A percentile compares a stretch with the other conserved stretches of the same genome.
These are phyloP conservation scores for Smittium culicis DNA, from an alignment of 371 early-diverging fungal species.

Conservation along the genomic window DNA sequence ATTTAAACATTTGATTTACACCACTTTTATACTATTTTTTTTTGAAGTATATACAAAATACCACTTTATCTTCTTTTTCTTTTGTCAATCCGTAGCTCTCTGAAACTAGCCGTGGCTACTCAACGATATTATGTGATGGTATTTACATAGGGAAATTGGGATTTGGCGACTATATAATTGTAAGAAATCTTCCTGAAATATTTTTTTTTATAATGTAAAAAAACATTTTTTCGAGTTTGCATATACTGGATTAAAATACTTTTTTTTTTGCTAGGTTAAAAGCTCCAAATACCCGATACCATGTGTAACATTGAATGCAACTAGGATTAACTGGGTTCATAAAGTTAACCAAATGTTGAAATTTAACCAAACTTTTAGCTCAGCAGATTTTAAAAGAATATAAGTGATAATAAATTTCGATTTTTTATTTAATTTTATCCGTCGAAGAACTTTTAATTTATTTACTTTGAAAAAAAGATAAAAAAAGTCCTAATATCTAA, in stretches of 20 bases:
- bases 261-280: slow-evolving; percentile 36
- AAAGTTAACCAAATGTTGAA: slow-evolving; percentile 68
- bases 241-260: background rate
- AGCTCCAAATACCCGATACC: slow-evolving; percentile 56
- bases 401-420: background rate
- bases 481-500: background rate
- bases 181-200: background rate
- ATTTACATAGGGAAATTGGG: background rate
- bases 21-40: too few relatives aligned
- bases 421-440: background rate
- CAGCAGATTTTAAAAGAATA: slow-evolving; percentile 2
- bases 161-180: background rate
- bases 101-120: background rate
- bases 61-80: background rate
- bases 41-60: slow-evolving; percentile 9
- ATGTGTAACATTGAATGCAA: slow-evolving; percentile 51
- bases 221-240: background rate
- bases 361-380: slow-evolving; percentile 59
- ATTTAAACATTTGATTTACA: background rate
- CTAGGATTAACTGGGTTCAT: slow-evolving; percentile 54
- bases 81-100: background rate
- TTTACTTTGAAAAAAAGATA: too few relatives aligned
- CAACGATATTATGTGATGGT: background rate
- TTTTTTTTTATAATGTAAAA: background rate
- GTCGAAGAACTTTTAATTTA: background rate